Conservation (phyloP, 192 early-diverging fungal species). For the Coemansia asiatica region DNA sequence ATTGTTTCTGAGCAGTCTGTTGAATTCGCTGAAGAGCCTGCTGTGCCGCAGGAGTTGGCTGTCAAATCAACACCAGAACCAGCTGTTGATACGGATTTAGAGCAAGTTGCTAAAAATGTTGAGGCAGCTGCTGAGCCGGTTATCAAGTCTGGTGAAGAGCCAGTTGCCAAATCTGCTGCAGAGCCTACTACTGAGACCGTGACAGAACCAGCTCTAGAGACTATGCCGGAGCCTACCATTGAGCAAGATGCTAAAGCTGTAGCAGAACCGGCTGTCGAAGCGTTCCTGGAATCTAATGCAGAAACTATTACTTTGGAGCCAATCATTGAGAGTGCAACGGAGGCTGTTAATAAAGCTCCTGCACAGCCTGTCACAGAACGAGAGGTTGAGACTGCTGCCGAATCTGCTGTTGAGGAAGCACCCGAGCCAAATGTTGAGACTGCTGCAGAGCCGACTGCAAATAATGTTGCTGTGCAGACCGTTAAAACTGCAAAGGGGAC, state of each 20-base stretch:
- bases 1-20: not conserved
- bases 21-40: not conserved
- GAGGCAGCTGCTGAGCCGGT: no score
- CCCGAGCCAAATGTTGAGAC: not conserved
- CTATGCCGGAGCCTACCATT: not conserved
- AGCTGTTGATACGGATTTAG: not conserved
- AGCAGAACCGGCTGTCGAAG: not conserved
- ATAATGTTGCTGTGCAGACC: no score
- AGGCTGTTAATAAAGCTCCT: not conserved
- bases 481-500: no score
- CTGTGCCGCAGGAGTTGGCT: no score
- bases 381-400: not conserved
- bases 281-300: not conserved
- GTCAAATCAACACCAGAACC: not conserved
- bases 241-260: not conserved
- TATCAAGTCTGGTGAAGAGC: no score
- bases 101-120: not conserved
- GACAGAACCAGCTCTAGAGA: not conserved
- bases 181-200: no score
- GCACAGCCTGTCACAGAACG: not conserved
- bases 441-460: not conserved
- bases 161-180: no score
- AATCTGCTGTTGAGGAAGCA: not conserved
- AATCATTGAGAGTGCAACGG: not conserved
- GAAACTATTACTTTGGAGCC: not conserved